Base-by-base conservation (phyloP, 768 basidiomycete genomes). In the Pleurotus djamor region DNA sequence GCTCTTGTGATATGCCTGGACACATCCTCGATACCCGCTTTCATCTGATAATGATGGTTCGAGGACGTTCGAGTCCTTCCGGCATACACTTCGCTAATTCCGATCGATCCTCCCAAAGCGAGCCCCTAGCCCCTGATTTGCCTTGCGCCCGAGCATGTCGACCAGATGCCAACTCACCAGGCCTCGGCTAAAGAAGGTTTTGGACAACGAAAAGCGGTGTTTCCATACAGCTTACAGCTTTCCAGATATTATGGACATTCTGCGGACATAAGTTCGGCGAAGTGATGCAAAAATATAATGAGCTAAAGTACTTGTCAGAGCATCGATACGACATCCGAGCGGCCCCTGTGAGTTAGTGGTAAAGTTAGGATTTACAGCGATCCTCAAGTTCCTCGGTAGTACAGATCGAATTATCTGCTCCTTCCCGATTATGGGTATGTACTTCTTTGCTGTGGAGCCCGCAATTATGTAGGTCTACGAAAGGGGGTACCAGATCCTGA, bases 31-130 rank as follows among this genome's bases (percentile, higher is more conserved):
- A 38, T 16, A 13, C 54, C 8, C 7, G 17, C 6, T 33, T 50
- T 33, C 49, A 21, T 35, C 9, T 17, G 16, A 28, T 6, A 10
- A 33, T 33, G 34, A 50, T 35, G 49, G 49, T 5, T 50, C 49
- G 49, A 55, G 54, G 41, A 55, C 44, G 54, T 55, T 55, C 54
- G 54, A 55, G 54, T 55, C 54, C 38, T 41, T 43, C 36, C 54
- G 37, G 54, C 33, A 41, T 1, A 38, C 32, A 32, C 37, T 33
- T 55, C 17, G 38, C 54, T 1, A 28, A 28, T 28, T 28, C 21
- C 21, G 21, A 28, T 28, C 21, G 21, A 1, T 28, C 21, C 21
- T 28, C 21, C 21, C 21, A 28, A 1, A 28, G 21, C 21, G 21
- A 3, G 21, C 21, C 21, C 21, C 21, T 28, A 28, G 3, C 21